Base-by-base conservation (phyloP, 352 stramenopile genomes). In the Globisporangium irregulare region DNA sequence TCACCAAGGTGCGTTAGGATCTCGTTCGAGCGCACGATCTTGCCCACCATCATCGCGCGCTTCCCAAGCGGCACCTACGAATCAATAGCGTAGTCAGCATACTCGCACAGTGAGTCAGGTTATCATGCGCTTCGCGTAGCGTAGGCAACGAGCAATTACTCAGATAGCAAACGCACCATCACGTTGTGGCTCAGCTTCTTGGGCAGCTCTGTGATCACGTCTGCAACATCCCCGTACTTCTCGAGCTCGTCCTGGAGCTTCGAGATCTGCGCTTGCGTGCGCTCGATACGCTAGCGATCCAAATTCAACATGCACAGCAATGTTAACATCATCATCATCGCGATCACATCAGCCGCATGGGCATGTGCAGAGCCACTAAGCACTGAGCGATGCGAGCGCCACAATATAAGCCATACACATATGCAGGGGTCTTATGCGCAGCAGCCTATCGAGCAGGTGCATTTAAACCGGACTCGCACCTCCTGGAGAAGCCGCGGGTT, bases 1-100 rank as follows among this genome's bases (percentile, higher is more conserved):
- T 93, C 86, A 7, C 88, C 88, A 34, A 96, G 65, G 66, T 94
- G 86, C 38, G 85, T 82, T 14, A 94, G 72, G 60, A 96, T 80
- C 73, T 96, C 88, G 48, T 96, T 96, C 38, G 88, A 89, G 57
- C 86, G 86, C 61, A 94, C 76, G 50, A 96, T 91, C 64, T 87
- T 92, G 53, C 88, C 88, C 2, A 87, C 85, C 56, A 91, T 83
- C 82, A 94, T 94, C 1, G 86, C 85, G 36, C 87, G 84, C 73
- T 94, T 94, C 27, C 88, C 88, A 22, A 96, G 73, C 38, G 88
- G 88, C 27, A 90, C 75, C 80, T 87, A 41, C 5, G 43, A 4
- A 22, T 9, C 43, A 24, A 63, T 51, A 8, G 22, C 5, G 32
- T 10, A 38, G 32, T 10, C 32, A 59, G 10, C 12, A 34, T 1